A percentile compares a stretch with the other conserved stretches of the same genome.
phyloP scores from a whole-genome alignment of 2,329 filamentous ascomycete species.

The Fusarium domesticum region DNA sequence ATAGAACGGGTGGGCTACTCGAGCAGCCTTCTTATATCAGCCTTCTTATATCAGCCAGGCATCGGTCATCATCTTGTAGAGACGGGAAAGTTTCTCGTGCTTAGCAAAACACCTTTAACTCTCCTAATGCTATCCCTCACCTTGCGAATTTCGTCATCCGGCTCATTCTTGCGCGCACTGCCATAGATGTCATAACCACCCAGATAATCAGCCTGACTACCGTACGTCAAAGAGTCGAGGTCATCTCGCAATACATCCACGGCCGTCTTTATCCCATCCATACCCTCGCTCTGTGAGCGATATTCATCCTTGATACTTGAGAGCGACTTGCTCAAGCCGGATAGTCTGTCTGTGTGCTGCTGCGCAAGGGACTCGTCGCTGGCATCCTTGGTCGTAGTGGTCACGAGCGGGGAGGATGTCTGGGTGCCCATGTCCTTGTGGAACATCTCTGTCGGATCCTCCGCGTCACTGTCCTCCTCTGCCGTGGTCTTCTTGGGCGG shows the following conservation, averaged over 20 bases:
- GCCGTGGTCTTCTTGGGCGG: conserved; percentile 40
- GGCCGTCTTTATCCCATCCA: conserved; percentile 50
- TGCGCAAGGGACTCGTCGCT: conserved; percentile 31
- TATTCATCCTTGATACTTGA: conserved; percentile 44
- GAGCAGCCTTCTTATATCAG: too few species aligned
- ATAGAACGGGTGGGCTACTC: too few species aligned
- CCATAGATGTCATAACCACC: conserved; percentile 43
- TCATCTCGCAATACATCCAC: conserved; percentile 63
- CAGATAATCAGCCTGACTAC: conserved; percentile 36
- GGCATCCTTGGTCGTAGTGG: conserved; percentile 7
- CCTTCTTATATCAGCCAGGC: not conserved
- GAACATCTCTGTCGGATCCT: conserved; percentile 74
- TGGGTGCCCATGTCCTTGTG: conserved; percentile 79
- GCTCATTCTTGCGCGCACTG: conserved; percentile 46
- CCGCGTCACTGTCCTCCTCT: conserved; percentile 45
- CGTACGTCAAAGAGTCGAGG: conserved; percentile 58
- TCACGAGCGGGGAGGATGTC: conserved; percentile 49
- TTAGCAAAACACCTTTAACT: conserved; percentile 75
- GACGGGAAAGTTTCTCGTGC: conserved; percentile 68
- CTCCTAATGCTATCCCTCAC: conserved; percentile 73
- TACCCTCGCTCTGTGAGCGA: conserved; percentile 44
- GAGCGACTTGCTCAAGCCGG: conserved; percentile 42
- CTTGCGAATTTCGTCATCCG: conserved; percentile 68
- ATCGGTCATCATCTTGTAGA: conserved; percentile 32
- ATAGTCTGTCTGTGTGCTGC: conserved; percentile 43